A percentile compares a stretch with the other conserved stretches of the same genome.
phyloP scores from a whole-genome alignment of 2,329 filamentous ascomycete species.

The Akanthomyces uredinophilus region DNA sequence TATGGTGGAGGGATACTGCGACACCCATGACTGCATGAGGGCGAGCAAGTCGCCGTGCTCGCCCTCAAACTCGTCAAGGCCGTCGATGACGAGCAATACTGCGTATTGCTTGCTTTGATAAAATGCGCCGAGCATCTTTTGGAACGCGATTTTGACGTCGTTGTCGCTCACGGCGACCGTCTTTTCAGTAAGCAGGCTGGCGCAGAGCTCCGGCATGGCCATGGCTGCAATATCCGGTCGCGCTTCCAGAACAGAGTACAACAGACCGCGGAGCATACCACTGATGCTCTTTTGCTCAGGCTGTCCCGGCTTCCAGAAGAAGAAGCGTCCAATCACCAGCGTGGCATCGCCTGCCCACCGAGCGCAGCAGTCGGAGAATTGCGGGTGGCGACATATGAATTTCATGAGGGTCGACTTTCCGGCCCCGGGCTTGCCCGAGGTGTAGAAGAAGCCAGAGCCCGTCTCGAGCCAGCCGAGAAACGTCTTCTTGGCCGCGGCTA shows the following conservation, averaged over 20 bases:
- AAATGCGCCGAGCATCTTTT: neutral
- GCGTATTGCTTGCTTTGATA: neutral
- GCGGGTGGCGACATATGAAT: neutral
- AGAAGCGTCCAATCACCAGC: conserved; percentile 12
- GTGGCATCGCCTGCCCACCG: neutral
- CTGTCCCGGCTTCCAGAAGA: conserved; percentile 15
- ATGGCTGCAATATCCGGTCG: neutral
- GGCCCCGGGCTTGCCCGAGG: conserved; percentile 12
- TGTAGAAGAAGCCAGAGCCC: conserved; percentile 5
- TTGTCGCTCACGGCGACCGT: neutral
- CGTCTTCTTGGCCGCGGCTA: neutral
- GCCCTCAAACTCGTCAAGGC: conserved; percentile 23
- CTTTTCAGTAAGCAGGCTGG: neutral
- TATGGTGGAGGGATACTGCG: neutral
- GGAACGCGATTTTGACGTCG: neutral
- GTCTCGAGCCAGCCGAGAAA: conserved; percentile 4
- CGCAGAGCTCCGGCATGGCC: conserved; percentile 3
- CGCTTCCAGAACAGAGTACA: conserved; percentile 11
- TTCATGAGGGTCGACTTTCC: conserved; percentile 16
- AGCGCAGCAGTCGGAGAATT: neutral
- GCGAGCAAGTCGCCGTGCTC: conserved; percentile 13
- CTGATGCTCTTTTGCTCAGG: conserved; percentile 7
- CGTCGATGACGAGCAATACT: conserved; percentile 18
- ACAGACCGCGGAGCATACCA: conserved; percentile 4
- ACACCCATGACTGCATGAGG: conserved; percentile 8